Evolutionary conservation across 305 asterid genomes (phyloP).

Genomic region (Solanum hybrid): DNA sequence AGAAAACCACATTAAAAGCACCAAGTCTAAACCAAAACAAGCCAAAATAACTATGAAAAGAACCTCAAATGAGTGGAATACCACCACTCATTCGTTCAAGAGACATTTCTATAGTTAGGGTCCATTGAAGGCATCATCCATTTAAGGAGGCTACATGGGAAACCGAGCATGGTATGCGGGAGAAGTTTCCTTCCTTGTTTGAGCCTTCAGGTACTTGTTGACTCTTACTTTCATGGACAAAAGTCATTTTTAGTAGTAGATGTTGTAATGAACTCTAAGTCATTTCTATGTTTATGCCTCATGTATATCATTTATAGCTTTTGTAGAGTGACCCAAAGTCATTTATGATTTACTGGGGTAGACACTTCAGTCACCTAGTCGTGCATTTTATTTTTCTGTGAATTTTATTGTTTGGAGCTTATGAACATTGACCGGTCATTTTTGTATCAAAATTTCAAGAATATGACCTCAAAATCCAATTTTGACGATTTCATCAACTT

Average conservation of each 20-base stretch:
- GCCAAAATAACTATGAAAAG: background rate
- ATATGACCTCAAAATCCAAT: background rate
- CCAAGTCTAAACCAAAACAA: background rate
- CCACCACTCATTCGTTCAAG: background rate
- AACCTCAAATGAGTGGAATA: background rate
- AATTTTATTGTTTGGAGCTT: background rate
- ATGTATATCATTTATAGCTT: background rate
- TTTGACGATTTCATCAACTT: background rate
- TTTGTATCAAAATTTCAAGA: background rate
- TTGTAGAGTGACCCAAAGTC: background rate
- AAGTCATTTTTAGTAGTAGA: background rate
- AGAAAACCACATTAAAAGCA: background rate
- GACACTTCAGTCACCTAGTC: background rate
- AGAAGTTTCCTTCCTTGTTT: background rate
- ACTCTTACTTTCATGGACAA: background rate
- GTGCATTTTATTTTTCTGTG: background rate
- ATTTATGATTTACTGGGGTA: background rate
- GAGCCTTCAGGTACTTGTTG: background rate
- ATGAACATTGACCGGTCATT: background rate
- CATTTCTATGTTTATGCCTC: background rate
- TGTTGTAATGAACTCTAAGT: background rate
- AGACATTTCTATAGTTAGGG: background rate
- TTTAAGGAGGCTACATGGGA: background rate
- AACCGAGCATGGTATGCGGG: background rate
- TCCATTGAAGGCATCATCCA: background rate